These are phyloP conservation scores for Polytrichum commune DNA, from an alignment of 225 moss, liverwort and hornwort species.

Conservation along the genomic window DNA sequence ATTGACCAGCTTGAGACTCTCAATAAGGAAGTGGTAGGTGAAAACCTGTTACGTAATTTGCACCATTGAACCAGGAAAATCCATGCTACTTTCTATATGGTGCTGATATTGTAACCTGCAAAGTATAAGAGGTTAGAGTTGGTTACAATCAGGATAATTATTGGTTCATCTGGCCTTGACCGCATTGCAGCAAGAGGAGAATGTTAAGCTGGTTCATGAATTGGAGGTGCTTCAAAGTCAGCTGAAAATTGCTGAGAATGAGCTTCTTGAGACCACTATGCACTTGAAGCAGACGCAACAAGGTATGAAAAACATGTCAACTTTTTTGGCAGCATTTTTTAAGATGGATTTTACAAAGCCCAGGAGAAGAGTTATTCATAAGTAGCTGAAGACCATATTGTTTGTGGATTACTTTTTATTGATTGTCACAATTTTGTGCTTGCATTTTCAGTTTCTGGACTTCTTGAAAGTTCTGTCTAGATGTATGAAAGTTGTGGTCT, in stretches of 20 bases:
- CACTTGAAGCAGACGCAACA: slow-evolving; percentile 66
- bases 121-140: background rate
- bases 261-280: slow-evolving; percentile 70
- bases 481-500: too few species aligned
- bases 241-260: slow-evolving; percentile 51
- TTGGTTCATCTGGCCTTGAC: slow-evolving; percentile 16
- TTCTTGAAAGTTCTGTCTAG: background rate
- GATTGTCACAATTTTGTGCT: background rate
- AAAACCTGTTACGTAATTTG: background rate
- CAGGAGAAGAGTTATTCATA: background rate
- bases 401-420: background rate
- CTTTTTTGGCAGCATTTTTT: background rate
- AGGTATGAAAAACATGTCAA: slow-evolving; percentile 32
- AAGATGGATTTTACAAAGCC: background rate
- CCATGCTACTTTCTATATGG: background rate
- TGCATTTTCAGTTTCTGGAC: slow-evolving; percentile 1
- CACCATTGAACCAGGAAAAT: background rate
- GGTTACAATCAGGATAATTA: slow-evolving; percentile 8
- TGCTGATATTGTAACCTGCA: background rate
- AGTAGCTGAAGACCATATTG: background rate
- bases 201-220: slow-evolving; percentile 17
- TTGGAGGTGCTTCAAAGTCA: slow-evolving; percentile 53
- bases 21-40: slow-evolving; percentile 31
- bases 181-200: slow-evolving; percentile 56
- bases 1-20: slow-evolving; percentile 35